A percentile compares a stretch with the other conserved stretches of the same genome.
Conservation (phyloP, 495 filamentous ascomycete species). For the Podospora appendiculata region DNA sequence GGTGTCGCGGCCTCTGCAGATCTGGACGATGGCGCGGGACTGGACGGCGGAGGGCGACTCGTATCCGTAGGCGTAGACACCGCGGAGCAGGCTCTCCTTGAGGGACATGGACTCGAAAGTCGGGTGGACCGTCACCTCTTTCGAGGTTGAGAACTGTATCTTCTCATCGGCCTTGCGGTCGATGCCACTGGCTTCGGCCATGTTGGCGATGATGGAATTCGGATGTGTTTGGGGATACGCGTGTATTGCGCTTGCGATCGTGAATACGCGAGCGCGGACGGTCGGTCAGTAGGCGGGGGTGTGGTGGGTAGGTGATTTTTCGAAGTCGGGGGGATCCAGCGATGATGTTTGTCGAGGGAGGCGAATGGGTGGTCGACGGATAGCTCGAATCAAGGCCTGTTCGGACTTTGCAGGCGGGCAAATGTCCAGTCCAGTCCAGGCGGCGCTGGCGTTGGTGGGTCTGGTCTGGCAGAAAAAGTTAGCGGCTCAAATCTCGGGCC, state of each 20-base stretch:
- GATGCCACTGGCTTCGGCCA: slow-evolving; percentile 73
- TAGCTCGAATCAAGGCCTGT: too few relatives aligned
- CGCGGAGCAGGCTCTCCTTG: slow-evolving; percentile 93
- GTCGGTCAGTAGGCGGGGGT: background rate
- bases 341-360: background rate
- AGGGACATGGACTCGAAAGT: slow-evolving; percentile 54
- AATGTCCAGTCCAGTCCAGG: too few relatives aligned
- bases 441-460: too few relatives aligned
- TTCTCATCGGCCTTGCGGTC: slow-evolving; percentile 91
- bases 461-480: too few relatives aligned
- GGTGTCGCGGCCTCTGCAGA: slow-evolving; percentile 96
- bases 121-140: slow-evolving; percentile 82
- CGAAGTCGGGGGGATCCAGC: background rate
- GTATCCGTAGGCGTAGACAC: slow-evolving; percentile 98
- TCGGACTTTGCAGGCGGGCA: too few relatives aligned
- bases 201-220: slow-evolving; percentile 34
- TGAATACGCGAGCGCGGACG: too few relatives aligned
- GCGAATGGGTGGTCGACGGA: background rate
- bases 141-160: slow-evolving; percentile 96
- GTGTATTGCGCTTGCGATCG: too few relatives aligned
- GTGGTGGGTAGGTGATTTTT: background rate
- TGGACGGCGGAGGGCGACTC: slow-evolving; percentile 96
- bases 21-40: slow-evolving; percentile 94
- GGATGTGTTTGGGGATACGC: too few relatives aligned
- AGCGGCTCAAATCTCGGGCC: too few relatives aligned